Evolutionary conservation across 768 basidiomycete species (phyloP).

Genomic region (Amanita exitialis): DNA sequence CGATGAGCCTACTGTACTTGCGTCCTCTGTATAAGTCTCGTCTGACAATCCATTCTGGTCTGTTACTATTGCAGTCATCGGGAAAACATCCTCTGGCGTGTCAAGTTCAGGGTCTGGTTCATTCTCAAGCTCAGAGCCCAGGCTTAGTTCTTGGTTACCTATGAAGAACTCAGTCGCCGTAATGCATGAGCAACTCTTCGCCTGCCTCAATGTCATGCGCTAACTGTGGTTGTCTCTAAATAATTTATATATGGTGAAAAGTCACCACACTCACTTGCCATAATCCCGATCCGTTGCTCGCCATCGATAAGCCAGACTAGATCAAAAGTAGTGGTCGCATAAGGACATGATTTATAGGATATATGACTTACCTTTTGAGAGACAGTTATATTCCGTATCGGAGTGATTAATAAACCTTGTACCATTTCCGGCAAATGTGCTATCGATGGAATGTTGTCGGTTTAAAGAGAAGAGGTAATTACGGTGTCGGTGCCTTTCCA

Average conservation of each 20-base stretch:
- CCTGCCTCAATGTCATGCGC: slow-evolving; percentile 9
- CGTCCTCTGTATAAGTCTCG: slow-evolving; percentile 2
- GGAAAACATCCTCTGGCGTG: not conserved
- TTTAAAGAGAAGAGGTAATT: slow-evolving; percentile 58
- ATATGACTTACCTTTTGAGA: too few species aligned
- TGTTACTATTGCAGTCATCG: too few species aligned
- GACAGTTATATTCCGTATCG: slow-evolving; percentile 7
- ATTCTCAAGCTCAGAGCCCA: not conserved
- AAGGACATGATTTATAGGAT: not conserved
- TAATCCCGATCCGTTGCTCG: slow-evolving; percentile 58
- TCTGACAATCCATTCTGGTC: not conserved
- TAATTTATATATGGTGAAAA: not conserved
- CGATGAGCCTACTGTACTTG: not conserved
- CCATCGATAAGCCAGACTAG: slow-evolving; percentile 47
- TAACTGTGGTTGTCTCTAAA: slow-evolving; percentile 3
- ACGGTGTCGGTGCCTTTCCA: slow-evolving; percentile 37
- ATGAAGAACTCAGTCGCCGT: slow-evolving; percentile 10
- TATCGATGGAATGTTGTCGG: slow-evolving; percentile 37
- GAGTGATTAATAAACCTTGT: slow-evolving; percentile 64
- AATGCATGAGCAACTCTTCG: slow-evolving; percentile 11
- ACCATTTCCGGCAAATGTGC: slow-evolving; percentile 44
- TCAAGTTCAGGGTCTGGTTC: not conserved
- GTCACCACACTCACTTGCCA: slow-evolving; percentile 31
- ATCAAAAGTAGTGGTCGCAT: not conserved
- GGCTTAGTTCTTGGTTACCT: not conserved